Evolutionary conservation across 2,329 filamentous ascomycete species (phyloP).

Genomic region (Coccinonectria pachysandricola): DNA sequence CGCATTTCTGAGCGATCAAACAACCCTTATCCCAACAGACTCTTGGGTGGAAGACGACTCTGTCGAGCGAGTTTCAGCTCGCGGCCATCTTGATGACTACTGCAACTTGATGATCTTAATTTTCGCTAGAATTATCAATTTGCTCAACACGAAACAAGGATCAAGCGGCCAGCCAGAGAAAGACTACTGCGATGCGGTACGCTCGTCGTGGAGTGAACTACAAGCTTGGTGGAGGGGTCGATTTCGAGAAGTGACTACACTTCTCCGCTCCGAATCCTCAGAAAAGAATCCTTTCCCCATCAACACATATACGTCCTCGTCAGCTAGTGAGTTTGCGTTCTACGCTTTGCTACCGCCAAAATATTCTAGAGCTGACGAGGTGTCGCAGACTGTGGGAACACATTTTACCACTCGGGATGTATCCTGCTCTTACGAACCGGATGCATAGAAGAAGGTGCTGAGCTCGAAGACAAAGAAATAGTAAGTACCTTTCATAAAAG

Average conservation of each 20-base stretch:
- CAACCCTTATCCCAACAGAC: slow-evolving; percentile 5
- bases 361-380: no score
- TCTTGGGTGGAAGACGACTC: slow-evolving; percentile 7
- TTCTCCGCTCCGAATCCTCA: not conserved
- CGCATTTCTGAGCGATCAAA: slow-evolving; percentile 4
- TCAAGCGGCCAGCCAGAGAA: no score
- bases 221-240: not conserved
- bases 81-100: slow-evolving; percentile 5
- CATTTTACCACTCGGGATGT: slow-evolving; percentile 5
- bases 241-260: not conserved
- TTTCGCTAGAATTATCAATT: slow-evolving; percentile 6
- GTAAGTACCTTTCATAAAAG: no score
- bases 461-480: no score
- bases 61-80: slow-evolving; percentile 1
- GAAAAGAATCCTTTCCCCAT: not conserved
- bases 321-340: not conserved
- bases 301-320: not conserved
- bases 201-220: not conserved
- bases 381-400: slow-evolving; percentile 8
- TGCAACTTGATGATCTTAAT: slow-evolving; percentile 6
- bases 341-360: no score
- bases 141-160: slow-evolving; percentile 2
- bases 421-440: slow-evolving; percentile 5
- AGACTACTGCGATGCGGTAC: not conserved
- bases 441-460: no score